Evolutionary conservation across 129 eudicot species (phyloP).

Genomic region (Heracleum sosnowskyi): DNA sequence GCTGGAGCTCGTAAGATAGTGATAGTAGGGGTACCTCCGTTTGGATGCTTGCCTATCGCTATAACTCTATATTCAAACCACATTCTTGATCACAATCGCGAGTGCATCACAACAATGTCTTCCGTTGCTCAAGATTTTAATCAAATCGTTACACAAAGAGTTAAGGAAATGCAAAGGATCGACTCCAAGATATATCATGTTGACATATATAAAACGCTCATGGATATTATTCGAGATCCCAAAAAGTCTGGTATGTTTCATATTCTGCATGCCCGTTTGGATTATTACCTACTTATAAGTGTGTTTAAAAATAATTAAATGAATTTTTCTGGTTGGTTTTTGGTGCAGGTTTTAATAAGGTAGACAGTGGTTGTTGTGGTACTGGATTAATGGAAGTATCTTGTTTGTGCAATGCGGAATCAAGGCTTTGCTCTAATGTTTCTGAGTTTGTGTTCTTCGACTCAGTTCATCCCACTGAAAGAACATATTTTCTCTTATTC

Average conservation of each 20-base stretch:
- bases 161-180: slow-evolving; percentile 8
- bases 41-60: slow-evolving; percentile 42
- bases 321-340: too few species aligned
- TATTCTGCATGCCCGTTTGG: too few species aligned
- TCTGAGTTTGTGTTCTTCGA: slow-evolving; percentile 58
- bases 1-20: slow-evolving; percentile 39
- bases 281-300: too few species aligned
- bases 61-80: slow-evolving; percentile 16
- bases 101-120: slow-evolving; percentile 10
- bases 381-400: slow-evolving; percentile 62
- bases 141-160: slow-evolving; percentile 6
- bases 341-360: slow-evolving; percentile 37
- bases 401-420: slow-evolving; percentile 41
- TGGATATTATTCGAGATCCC: slow-evolving; percentile 19
- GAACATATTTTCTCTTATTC: slow-evolving; percentile 27
- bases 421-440: slow-evolving; percentile 42
- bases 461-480: slow-evolving; percentile 51
- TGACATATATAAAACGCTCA: slow-evolving; percentile 10
- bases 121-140: slow-evolving; percentile 10
- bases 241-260: slow-evolving; percentile 3
- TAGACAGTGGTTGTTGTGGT: slow-evolving; percentile 64
- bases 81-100: not conserved
- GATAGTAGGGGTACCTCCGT: slow-evolving; percentile 45
- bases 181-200: not conserved
- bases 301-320: too few species aligned